Percentiles rank a stretch among this genome's conserved stretches.
Evolutionary conservation across 768 basidiomycete species (phyloP).

Genomic region (Hygrophoropsis aurantiaca): DNA sequence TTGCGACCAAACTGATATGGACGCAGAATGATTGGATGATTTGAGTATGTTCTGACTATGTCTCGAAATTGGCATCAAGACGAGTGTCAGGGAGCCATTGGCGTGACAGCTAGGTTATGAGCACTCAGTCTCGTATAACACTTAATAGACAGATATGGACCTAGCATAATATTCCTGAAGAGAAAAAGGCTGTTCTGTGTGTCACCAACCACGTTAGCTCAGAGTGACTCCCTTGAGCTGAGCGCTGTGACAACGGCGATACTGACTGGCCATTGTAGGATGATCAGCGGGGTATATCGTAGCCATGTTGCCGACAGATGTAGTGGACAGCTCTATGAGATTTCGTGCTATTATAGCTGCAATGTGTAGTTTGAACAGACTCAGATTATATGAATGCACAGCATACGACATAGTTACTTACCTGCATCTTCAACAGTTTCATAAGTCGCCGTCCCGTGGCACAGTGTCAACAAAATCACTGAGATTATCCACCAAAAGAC

Average conservation of each 20-base stretch:
- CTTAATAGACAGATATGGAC: slow-evolving; percentile 7
- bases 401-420: slow-evolving; percentile 13
- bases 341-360: slow-evolving; percentile 44
- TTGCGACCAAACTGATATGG: slow-evolving; percentile 41
- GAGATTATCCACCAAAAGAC: no score
- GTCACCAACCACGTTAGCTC: neutral
- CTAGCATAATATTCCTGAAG: slow-evolving; percentile 57
- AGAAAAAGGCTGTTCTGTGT: slow-evolving; percentile 45
- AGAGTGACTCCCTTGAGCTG: neutral
- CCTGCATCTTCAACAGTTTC: slow-evolving; percentile 54
- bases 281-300: slow-evolving; percentile 46
- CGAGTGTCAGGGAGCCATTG: slow-evolving; percentile 53
- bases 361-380: neutral
- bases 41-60: slow-evolving; percentile 50
- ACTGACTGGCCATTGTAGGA: slow-evolving; percentile 37
- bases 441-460: slow-evolving; percentile 10
- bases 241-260: neutral
- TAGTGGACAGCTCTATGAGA: slow-evolving; percentile 38
- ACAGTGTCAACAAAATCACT: no score
- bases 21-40: slow-evolving; percentile 39
- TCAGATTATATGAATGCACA: neutral
- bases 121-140: slow-evolving; percentile 13
- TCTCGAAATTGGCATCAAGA: slow-evolving; percentile 55
- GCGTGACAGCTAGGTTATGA: slow-evolving; percentile 38
- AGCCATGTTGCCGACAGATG: slow-evolving; percentile 48